phyloP scores from a whole-genome alignment of 2,329 filamentous ascomycete species.

The Setomelanomma holmii region DNA sequence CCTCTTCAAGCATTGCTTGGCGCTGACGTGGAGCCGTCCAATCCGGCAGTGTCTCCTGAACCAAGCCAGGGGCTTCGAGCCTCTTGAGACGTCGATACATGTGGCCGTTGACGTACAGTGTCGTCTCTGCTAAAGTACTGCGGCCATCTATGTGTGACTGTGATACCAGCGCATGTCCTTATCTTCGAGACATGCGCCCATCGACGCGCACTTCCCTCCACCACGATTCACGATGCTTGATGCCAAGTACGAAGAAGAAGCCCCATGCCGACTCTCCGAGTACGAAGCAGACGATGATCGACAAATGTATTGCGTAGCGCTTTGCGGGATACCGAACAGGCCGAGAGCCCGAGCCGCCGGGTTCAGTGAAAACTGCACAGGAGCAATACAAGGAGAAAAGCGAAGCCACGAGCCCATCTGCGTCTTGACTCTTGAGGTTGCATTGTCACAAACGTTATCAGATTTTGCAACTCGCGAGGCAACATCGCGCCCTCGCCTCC shows the following conservation, averaged over 20 bases:
- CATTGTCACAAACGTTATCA: too few species aligned
- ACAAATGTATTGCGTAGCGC: too few species aligned
- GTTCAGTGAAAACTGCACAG: not conserved
- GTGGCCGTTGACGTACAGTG: not conserved
- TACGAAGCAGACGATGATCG: too few species aligned
- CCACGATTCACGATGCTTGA: not conserved
- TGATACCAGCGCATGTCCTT: not conserved
- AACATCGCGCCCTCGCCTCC: not conserved
- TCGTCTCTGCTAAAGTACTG: not conserved
- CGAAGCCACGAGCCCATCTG: too few species aligned
- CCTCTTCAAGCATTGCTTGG: not conserved
- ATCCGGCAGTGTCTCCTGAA: not conserved
- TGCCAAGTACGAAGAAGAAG: not conserved
- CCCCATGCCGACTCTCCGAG: not conserved
- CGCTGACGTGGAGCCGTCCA: not conserved
- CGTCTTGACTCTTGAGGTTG: too few species aligned
- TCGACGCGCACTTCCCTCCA: not conserved
- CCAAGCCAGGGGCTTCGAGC: not conserved
- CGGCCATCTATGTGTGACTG: not conserved
- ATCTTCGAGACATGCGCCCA: not conserved
- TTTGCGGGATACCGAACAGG: not conserved
- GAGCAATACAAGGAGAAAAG: too few species aligned
- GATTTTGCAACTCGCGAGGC: too few species aligned
- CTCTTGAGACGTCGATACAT: not conserved
- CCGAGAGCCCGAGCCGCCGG: not conserved